phyloP scores from a whole-genome alignment of 495 filamentous ascomycete genomes.

The Daldinia loculata region DNA sequence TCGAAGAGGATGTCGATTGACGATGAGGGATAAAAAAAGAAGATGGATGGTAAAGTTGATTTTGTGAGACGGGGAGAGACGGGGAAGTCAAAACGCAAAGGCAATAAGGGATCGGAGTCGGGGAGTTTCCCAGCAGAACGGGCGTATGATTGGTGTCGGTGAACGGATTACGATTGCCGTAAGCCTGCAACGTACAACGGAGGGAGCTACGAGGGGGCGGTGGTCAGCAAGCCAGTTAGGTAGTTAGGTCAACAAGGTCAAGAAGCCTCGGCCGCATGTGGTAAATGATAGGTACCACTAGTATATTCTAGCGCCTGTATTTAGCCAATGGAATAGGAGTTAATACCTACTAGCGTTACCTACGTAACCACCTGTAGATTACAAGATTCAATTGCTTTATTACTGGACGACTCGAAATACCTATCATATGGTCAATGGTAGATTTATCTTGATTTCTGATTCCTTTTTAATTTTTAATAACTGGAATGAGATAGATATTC shows the following conservation, averaged over 20 bases:
- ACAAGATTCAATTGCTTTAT: not conserved
- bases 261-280: constrained; percentile 36
- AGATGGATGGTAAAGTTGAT: not conserved
- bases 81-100: constrained; percentile 12
- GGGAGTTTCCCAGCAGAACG: constrained; percentile 13
- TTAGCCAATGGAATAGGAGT: not conserved
- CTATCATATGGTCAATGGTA: not conserved
- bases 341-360: not conserved
- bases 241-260: constrained; percentile 18
- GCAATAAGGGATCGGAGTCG: constrained; percentile 25
- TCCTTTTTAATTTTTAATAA: too few species aligned
- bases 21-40: constrained; percentile 28
- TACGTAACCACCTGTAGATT: not conserved
- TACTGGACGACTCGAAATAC: not conserved
- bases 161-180: constrained; percentile 27
- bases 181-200: constrained; percentile 24
- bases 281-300: constrained; percentile 13
- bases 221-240: constrained; percentile 6
- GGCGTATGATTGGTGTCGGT: constrained; percentile 37
- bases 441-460: too few species aligned
- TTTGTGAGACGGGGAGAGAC: constrained; percentile 28
- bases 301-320: constrained; percentile 1
- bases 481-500: not conserved
- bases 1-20: constrained; percentile 11
- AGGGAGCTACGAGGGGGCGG: not conserved